phyloP scores from a whole-genome alignment of 176 grass and related monocot species.

The Avena sativa region DNA sequence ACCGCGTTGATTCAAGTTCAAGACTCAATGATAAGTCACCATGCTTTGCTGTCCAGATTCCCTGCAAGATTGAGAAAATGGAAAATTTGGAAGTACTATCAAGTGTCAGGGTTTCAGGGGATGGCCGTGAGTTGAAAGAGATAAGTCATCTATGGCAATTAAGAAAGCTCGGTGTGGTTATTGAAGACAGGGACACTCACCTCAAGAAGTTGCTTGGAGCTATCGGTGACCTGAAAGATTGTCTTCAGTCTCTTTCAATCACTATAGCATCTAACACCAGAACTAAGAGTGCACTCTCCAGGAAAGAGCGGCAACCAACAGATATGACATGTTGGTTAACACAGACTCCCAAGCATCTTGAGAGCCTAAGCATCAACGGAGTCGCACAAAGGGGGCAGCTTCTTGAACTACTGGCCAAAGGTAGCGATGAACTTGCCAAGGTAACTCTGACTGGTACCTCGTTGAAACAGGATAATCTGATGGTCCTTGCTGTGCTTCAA shows the following conservation, averaged over 20 bases:
- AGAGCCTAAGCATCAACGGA: constrained; percentile 38
- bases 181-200: background rate
- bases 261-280: background rate
- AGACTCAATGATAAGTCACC: background rate
- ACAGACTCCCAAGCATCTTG: constrained; percentile 1
- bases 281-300: background rate
- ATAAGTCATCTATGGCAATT: constrained; percentile 14
- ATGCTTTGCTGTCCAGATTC: background rate
- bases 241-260: constrained; percentile 12
- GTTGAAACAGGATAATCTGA: background rate
- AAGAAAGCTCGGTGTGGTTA: constrained; percentile 39
- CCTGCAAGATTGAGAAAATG: constrained; percentile 11
- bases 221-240: background rate
- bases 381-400: background rate
- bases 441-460: constrained; percentile 13
- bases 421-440: background rate
- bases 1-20: background rate
- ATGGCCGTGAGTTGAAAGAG: background rate
- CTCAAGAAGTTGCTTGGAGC: background rate
- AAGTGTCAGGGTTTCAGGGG: background rate
- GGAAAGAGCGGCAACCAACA: background rate
- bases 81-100: background rate
- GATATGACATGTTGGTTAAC: background rate
- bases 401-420: background rate
- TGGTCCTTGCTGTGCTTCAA: background rate